Conservation (phyloP, 2,329 filamentous ascomycete species). For the Aureobasidium leucospermi region DNA sequence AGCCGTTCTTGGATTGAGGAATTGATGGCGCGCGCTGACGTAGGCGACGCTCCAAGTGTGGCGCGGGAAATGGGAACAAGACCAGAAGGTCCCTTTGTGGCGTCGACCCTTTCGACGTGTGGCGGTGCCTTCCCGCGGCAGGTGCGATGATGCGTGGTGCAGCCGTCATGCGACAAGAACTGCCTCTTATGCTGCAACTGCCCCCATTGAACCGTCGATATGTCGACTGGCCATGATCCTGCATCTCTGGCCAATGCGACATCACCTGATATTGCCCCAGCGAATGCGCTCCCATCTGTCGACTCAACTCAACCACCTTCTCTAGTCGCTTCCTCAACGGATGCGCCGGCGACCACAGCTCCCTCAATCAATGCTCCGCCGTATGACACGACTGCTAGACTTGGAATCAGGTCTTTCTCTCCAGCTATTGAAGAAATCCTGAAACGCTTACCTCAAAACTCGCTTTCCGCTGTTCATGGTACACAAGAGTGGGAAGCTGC, state of each 20-base stretch:
- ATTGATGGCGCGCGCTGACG: not conserved
- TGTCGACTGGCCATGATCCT: not conserved
- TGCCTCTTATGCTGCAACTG: not conserved
- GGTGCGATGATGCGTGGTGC: not conserved
- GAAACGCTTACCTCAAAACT: conserved; percentile 30
- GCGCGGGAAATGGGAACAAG: no score
- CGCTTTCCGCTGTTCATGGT: conserved; percentile 21
- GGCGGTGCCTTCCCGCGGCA: not conserved
- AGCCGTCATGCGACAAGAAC: not conserved
- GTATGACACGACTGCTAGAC: not conserved
- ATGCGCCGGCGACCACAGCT: not conserved
- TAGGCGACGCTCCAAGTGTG: not conserved
- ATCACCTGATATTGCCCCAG: not conserved
- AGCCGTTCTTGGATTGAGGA: not conserved
- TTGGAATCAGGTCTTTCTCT: conserved; percentile 14
- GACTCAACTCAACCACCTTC: not conserved
- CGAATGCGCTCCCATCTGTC: not conserved
- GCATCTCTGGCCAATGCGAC: not conserved
- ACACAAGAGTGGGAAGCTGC: conserved; percentile 40
- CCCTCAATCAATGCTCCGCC: not conserved
- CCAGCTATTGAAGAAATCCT: conserved; percentile 36
- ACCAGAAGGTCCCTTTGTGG: no score
- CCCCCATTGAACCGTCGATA: no score
- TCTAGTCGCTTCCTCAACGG: not conserved
- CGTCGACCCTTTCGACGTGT: not conserved